Conservation (phyloP, 2,329 filamentous ascomycete genomes). For the Colletotrichum nymphaeae region DNA sequence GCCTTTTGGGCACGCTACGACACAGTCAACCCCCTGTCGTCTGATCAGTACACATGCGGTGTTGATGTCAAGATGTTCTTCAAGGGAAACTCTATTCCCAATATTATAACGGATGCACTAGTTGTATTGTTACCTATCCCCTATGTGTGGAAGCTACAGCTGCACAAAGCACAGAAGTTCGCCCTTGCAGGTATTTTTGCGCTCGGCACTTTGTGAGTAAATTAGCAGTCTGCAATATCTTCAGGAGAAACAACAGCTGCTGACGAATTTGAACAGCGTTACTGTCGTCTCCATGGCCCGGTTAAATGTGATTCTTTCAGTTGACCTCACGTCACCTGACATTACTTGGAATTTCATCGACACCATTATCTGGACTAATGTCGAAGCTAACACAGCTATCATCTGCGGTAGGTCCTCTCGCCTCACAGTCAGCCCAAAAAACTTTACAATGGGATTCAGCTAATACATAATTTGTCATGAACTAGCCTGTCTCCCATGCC, state of each 20-base stretch:
- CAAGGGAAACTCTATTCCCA: slow-evolving; percentile 42
- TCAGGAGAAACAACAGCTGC: not conserved
- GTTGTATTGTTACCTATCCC: slow-evolving; percentile 44
- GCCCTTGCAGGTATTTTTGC: slow-evolving; percentile 41
- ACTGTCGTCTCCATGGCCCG: slow-evolving; percentile 37
- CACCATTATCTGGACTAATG: slow-evolving; percentile 39
- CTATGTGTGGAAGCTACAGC: slow-evolving; percentile 41
- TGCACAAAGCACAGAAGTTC: slow-evolving; percentile 40
- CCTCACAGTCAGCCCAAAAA: not conserved
- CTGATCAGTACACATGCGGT: slow-evolving; percentile 32
- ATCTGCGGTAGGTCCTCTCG: slow-evolving; percentile 37
- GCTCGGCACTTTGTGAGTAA: slow-evolving; percentile 37
- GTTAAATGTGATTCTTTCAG: slow-evolving; percentile 28
- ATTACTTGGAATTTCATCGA: slow-evolving; percentile 42
- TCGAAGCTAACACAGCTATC: slow-evolving; percentile 41
- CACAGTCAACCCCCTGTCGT: slow-evolving; percentile 28
- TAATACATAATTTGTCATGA: not conserved
- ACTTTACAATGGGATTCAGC: not conserved
- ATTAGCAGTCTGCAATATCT: not conserved
- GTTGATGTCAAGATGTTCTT: slow-evolving; percentile 41
- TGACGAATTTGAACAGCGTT: slow-evolving; percentile 10
- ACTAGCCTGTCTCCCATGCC: not conserved
- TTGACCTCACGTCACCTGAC: slow-evolving; percentile 36
- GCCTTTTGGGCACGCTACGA: slow-evolving; percentile 39
- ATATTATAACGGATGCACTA: slow-evolving; percentile 42